Percentiles rank a stretch among this genome's conserved stretches.
Conservation (phyloP, 1,284 basidiomycete species). For the Boletus smithii region DNA sequence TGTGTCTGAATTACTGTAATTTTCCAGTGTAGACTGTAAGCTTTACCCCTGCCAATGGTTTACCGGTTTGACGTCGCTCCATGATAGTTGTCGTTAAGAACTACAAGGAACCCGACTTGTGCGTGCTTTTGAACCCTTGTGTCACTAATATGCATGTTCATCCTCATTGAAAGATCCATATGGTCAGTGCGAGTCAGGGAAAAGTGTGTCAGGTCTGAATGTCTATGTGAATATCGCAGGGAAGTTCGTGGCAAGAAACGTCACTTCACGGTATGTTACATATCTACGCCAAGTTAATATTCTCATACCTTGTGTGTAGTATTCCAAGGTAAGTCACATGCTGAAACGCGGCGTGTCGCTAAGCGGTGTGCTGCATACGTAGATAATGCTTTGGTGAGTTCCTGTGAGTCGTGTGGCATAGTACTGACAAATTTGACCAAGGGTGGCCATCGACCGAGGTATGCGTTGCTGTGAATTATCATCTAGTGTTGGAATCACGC, state of each 20-base stretch:
- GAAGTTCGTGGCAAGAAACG: conserved; percentile 80
- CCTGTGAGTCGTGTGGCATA: background rate
- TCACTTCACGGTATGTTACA: conserved; percentile 72
- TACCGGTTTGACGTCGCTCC: conserved; percentile 7
- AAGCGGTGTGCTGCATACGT: background rate
- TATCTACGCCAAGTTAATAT: background rate
- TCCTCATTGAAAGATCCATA: conserved; percentile 51
- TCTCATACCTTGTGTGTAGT: conserved; percentile 43
- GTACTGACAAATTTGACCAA: conserved; percentile 30
- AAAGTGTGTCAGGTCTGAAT: conserved; percentile 21
- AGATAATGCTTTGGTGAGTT: conserved; percentile 83
- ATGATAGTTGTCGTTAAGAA: conserved; percentile 62
- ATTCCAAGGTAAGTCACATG: conserved; percentile 67
- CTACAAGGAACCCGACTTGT: conserved; percentile 71
- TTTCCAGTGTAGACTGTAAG: conserved; percentile 64
- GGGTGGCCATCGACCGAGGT: conserved; percentile 91
- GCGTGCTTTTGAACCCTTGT: conserved; percentile 30
- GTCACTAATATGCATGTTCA: conserved; percentile 18
- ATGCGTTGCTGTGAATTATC: conserved; percentile 4
- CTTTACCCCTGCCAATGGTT: background rate
- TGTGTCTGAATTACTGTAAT: background rate
- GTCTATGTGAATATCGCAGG: conserved; percentile 44
- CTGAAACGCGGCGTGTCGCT: conserved; percentile 6
- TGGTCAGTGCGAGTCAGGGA: conserved; percentile 50
- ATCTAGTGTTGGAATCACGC: background rate